A percentile compares a stretch with the other conserved stretches of the same genome.
Evolutionary conservation across 805 yeast genomes (phyloP).

Genomic region (Yarrowia sp.): DNA sequence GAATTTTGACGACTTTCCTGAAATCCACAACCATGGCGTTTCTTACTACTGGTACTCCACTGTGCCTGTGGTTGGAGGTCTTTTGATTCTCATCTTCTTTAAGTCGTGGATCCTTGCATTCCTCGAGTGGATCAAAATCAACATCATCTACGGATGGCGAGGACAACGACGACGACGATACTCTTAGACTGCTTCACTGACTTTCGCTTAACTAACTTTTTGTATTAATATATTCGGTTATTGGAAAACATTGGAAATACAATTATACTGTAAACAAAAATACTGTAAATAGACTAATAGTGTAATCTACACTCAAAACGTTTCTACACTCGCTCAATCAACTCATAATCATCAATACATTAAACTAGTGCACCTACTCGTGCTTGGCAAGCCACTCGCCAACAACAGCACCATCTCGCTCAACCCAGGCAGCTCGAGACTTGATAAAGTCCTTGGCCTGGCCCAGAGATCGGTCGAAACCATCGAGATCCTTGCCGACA

Average conservation of each 20-base stretch:
- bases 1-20: constrained; percentile 48
- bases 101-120: constrained; percentile 13
- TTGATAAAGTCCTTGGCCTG: constrained; percentile 58
- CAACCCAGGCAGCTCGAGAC: constrained; percentile 50
- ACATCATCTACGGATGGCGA: neutral
- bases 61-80: constrained; percentile 18
- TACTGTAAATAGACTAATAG: too few species aligned
- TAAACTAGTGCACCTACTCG: neutral
- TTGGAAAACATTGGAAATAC: too few species aligned
- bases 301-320: too few species aligned
- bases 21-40: constrained; percentile 34
- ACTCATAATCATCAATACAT: neutral
- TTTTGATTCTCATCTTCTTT: neutral
- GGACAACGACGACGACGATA: neutral
- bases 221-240: neutral
- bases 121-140: constrained; percentile 11
- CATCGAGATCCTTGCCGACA: constrained; percentile 45
- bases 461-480: constrained; percentile 54
- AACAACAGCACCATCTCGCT: constrained; percentile 44
- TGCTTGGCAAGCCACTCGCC: constrained; percentile 32
- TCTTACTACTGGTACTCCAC: constrained; percentile 24
- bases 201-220: neutral
- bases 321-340: too few species aligned
- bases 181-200: neutral
- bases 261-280: too few species aligned